Base-by-base conservation (phyloP, 1,284 basidiomycete genomes). In the Inonotus obliquus region DNA sequence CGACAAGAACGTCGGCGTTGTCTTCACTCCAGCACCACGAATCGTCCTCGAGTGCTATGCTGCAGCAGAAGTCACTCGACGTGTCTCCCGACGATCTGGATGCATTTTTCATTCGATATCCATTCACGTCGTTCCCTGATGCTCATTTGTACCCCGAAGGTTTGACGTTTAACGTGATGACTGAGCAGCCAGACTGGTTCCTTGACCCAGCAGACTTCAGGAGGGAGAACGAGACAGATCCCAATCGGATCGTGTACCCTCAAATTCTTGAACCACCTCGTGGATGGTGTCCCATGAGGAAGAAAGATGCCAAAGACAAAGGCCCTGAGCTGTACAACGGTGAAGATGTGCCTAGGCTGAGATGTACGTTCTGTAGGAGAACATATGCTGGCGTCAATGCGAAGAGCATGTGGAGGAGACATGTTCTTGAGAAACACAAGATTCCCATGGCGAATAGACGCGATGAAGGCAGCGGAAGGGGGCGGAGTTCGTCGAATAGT, bases 371-470 rank as follows among this genome's bases (percentile, higher is more conserved):
- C 69, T 92, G 89, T 67, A 77, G 89, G 63, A 79, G 89, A 64
- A 86, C 83, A 2, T 92, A 92, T 67, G 86, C 88, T 3, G 89
- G 89, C 10, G 86, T 90, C 27, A 92, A 92, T 69, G 90, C 89
- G 9, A 91, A 92, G 72, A 91, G 89, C 67, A 92, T 92, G 89
- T 92, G 90, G 89, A 76, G 90, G 61, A 79, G 89, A 60, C 89
- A 92, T 71, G 89, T 92, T 19, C 90, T 87, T 65, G 89, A 92
- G 73, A 92, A 92, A 68, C 89, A 92, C 72, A 91, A 89, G 73
- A 89, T 92, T 68, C 87, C 89, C 35, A 92, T 92, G 89, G 79
- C 88, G 39, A 92, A 92, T 67, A 79, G 89, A 44, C 82, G 89
- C 58, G 89, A 90, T 65, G 80, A 84, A 54, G 79, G 79, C 58